A percentile compares a stretch with the other conserved stretches of the same genome.
These are phyloP conservation scores for Galerina marginata DNA, from an alignment of 768 basidiomycete genomes.

Conservation along the genomic window DNA sequence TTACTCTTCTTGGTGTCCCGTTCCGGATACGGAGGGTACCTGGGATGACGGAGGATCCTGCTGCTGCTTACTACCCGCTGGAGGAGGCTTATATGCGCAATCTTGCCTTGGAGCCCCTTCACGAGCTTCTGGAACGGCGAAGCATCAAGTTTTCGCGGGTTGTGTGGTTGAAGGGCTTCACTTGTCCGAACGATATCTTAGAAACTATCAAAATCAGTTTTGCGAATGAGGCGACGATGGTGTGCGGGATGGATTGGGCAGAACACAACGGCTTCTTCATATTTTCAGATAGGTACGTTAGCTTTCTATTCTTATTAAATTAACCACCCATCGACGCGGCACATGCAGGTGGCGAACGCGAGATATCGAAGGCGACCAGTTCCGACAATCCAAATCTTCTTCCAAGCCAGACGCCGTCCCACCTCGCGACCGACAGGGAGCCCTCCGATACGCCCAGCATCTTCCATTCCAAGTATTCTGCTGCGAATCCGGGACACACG, in stretches of 20 bases:
- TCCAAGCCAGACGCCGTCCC: conserved; percentile 91
- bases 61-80: conserved; percentile 90
- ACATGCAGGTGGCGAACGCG: conserved; percentile 88
- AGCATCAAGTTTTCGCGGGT: conserved; percentile 88
- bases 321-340: background rate
- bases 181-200: conserved; percentile 96
- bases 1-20: conserved; percentile 91
- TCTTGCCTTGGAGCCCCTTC: conserved; percentile 87
- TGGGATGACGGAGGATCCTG: conserved; percentile 89
- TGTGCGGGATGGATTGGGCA: conserved; percentile 99
- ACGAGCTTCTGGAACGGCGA: conserved; percentile 78
- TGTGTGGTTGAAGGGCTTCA: conserved; percentile 98
- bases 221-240: conserved; percentile 94
- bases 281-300: conserved; percentile 88
- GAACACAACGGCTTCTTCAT: conserved; percentile 98
- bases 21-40: conserved; percentile 93
- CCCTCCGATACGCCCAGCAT: conserved; percentile 86
- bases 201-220: conserved; percentile 93
- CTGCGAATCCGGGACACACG: conserved; percentile 97
- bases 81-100: conserved; percentile 97
- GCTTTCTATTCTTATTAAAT: conserved; percentile 4
- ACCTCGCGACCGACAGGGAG: conserved; percentile 84
- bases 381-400: conserved; percentile 94
- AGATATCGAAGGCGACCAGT: conserved; percentile 97
- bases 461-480: conserved; percentile 99